phyloP scores from a whole-genome alignment of 2,329 filamentous ascomycete genomes.

The Fusarium pilosicola region DNA sequence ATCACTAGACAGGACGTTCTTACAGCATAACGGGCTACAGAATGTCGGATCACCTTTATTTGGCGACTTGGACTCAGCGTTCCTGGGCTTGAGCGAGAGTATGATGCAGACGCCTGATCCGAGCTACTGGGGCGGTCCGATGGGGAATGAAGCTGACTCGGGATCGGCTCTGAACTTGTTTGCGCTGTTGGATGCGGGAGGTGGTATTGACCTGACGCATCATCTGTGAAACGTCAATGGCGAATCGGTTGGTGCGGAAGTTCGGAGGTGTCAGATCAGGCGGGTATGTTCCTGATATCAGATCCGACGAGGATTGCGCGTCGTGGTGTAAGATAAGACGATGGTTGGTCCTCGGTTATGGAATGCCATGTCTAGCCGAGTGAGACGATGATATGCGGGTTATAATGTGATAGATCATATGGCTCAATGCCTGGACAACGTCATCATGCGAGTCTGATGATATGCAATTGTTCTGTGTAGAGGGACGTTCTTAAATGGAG shows the following conservation, averaged over 20 bases:
- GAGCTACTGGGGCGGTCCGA: conserved; percentile 51
- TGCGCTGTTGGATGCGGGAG: conserved; percentile 60
- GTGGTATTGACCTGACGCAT: conserved; percentile 62
- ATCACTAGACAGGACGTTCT: conserved; percentile 42
- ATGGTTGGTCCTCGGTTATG: background rate
- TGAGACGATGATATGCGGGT: background rate
- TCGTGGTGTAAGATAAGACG: background rate
- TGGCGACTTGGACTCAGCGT: conserved; percentile 51
- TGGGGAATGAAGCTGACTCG: conserved; percentile 55
- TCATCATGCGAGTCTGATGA: no score
- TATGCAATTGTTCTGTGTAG: background rate
- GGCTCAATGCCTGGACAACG: background rate
- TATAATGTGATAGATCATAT: conserved; percentile 1
- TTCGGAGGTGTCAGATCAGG: background rate
- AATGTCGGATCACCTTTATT: conserved; percentile 46
- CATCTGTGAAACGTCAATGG: conserved; percentile 42
- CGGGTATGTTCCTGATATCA: background rate
- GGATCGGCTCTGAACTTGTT: conserved; percentile 61
- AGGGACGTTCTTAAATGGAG: background rate
- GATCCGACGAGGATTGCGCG: background rate
- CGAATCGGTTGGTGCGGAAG: conserved; percentile 10
- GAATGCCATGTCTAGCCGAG: conserved; percentile 7
- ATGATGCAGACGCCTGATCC: conserved; percentile 56
- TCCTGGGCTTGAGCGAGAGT: conserved; percentile 51
- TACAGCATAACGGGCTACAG: conserved; percentile 44